phyloP scores from a whole-genome alignment of 176 grass and related monocot species.

The Carex parvula region DNA sequence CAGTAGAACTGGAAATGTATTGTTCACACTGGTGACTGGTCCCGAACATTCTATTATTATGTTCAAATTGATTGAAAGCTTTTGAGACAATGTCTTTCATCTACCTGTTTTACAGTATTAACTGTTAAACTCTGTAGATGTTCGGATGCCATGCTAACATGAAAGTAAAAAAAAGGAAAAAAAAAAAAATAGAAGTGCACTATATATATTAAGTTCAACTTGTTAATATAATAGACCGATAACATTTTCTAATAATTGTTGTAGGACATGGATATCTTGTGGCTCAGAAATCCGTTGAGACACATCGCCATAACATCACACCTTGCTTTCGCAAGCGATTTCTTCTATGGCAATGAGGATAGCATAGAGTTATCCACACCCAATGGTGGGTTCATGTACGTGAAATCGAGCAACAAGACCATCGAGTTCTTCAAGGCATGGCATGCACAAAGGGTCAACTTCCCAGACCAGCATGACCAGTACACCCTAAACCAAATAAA shows the following conservation, averaged over 20 bases:
- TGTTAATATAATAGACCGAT: neutral
- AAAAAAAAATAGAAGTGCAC: no score
- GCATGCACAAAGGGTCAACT: constrained; percentile 30
- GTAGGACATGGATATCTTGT: constrained; percentile 45
- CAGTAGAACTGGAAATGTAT: neutral
- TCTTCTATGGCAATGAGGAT: constrained; percentile 30
- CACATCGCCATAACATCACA: constrained; percentile 31
- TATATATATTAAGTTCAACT: neutral
- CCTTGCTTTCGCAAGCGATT: constrained; percentile 36
- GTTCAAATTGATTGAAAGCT: neutral
- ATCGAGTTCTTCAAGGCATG: constrained; percentile 43
- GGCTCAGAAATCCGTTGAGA: constrained; percentile 39
- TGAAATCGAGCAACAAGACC: constrained; percentile 32
- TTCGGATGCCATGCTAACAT: no score
- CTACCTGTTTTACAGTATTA: neutral
- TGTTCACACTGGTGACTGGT: neutral
- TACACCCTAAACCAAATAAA: constrained; percentile 77
- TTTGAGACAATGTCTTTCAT: neutral
- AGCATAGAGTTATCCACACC: constrained; percentile 15
- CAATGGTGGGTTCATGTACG: constrained; percentile 42
- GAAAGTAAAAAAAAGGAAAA: no score
- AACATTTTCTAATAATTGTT: neutral
- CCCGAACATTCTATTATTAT: neutral
- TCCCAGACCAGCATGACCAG: constrained; percentile 53
- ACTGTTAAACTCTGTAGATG: no score